phyloP scores from a whole-genome alignment of 805 yeast genomes.

The Saccharomycopsis fodiens region DNA sequence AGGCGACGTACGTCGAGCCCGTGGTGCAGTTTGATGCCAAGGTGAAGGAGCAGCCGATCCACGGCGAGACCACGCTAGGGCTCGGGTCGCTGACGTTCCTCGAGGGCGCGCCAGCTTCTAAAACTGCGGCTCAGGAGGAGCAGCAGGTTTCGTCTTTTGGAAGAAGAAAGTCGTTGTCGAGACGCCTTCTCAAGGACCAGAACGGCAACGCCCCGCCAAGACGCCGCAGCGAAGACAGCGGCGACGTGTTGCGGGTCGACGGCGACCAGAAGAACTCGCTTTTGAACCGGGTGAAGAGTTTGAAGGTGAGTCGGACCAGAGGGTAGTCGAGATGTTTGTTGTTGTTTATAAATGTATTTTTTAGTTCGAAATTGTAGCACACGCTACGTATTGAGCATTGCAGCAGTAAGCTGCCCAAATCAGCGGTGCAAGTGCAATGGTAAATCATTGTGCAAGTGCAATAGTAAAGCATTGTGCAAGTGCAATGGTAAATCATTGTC shows the following conservation, averaged over 20 bases:
- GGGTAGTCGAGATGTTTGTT: not conserved
- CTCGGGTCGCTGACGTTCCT: slow-evolving; percentile 35
- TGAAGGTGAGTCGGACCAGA: slow-evolving; percentile 52
- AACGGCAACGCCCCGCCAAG: slow-evolving; percentile 4
- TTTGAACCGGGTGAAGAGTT: slow-evolving; percentile 79
- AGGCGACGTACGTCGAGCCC: slow-evolving; percentile 39
- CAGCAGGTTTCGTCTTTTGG: slow-evolving; percentile 42
- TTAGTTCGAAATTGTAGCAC: not conserved
- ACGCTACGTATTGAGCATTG: too few species aligned
- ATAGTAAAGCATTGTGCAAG: too few species aligned
- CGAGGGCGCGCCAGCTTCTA: slow-evolving; percentile 87
- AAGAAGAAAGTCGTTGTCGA: slow-evolving; percentile 79
- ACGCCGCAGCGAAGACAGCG: slow-evolving; percentile 22
- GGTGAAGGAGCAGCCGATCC: slow-evolving; percentile 61
- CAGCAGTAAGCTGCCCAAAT: too few species aligned
- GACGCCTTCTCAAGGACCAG: slow-evolving; percentile 39
- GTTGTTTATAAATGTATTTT: not conserved
- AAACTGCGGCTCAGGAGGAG: slow-evolving; percentile 35
- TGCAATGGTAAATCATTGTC: too few species aligned
- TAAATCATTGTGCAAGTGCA: too few species aligned
- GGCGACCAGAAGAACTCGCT: slow-evolving; percentile 40
- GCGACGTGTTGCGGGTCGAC: slow-evolving; percentile 27
- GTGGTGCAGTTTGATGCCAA: slow-evolving; percentile 67
- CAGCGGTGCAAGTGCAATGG: too few species aligned
- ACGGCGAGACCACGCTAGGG: slow-evolving; percentile 82